phyloP scores from a whole-genome alignment of 176 grass and related monocot species.

The Oryza glumipatula region DNA sequence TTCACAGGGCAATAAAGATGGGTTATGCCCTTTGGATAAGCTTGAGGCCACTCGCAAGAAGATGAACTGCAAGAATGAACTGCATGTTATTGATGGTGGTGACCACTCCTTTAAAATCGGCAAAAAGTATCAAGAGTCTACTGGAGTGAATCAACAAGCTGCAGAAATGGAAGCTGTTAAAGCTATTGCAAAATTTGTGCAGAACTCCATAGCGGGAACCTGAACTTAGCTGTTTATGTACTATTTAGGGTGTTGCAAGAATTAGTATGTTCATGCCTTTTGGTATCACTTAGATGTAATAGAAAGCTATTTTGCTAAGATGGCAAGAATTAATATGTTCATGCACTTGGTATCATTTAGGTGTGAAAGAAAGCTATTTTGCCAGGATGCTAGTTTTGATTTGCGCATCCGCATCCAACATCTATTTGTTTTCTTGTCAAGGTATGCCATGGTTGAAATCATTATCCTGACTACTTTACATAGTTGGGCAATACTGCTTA shows the following conservation, averaged over 20 bases:
- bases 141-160: slow-evolving; percentile 57
- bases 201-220: slow-evolving; percentile 36
- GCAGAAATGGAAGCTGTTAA: slow-evolving; percentile 66
- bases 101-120: slow-evolving; percentile 89
- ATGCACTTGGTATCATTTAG: slow-evolving; percentile 17
- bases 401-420: not conserved
- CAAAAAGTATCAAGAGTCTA: slow-evolving; percentile 67
- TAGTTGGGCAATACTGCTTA: slow-evolving; percentile 4
- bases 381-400: slow-evolving; percentile 1
- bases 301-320: not conserved
- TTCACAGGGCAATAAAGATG: slow-evolving; percentile 78
- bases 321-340: slow-evolving; percentile 19
- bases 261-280: slow-evolving; percentile 22
- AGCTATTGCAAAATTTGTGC: slow-evolving; percentile 64
- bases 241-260: slow-evolving; percentile 24
- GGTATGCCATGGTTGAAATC: not conserved
- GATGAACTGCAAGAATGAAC: slow-evolving; percentile 69
- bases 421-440: slow-evolving; percentile 3
- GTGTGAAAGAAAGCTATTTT: slow-evolving; percentile 19
- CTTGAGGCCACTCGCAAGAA: slow-evolving; percentile 68
- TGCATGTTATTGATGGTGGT: slow-evolving; percentile 80
- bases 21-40: slow-evolving; percentile 75
- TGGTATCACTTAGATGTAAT: slow-evolving; percentile 17
- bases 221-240: slow-evolving; percentile 16
- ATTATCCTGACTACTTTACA: not conserved